Evolutionary conservation across 768 basidiomycete genomes (phyloP).

Genomic region (Hypsizygus marmoreus): DNA sequence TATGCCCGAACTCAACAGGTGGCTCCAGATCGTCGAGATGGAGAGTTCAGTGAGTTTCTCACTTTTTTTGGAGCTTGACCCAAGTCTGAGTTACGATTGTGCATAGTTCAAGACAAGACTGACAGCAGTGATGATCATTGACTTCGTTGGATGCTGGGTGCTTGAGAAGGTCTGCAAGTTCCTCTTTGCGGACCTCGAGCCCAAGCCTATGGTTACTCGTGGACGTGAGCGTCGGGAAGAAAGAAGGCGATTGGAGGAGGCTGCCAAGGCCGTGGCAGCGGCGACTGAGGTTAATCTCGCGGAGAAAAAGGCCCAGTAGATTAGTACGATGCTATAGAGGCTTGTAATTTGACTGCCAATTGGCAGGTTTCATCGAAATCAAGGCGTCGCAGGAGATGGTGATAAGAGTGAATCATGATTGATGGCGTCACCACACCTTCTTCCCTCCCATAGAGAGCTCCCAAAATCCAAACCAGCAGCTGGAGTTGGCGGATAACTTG

Average conservation of each 20-base stretch:
- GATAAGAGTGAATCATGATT: too few species aligned
- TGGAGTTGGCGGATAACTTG: too few species aligned
- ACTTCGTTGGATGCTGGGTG: conserved; percentile 87
- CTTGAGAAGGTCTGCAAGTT: conserved; percentile 83
- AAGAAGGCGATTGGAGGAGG: conserved; percentile 46
- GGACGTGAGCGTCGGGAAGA: conserved; percentile 80
- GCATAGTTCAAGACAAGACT: conserved; percentile 80
- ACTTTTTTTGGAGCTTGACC: not conserved
- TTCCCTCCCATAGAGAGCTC: too few species aligned
- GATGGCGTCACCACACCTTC: too few species aligned
- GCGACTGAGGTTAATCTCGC: conserved; percentile 7
- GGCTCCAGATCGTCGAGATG: conserved; percentile 98
- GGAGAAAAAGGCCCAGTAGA: conserved; percentile 26
- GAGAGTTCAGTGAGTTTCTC: conserved; percentile 55
- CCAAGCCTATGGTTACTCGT: conserved; percentile 79
- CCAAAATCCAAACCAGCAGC: too few species aligned
- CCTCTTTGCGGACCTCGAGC: conserved; percentile 86
- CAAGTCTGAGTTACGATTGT: not conserved
- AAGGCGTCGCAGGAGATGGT: too few species aligned
- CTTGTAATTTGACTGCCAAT: too few species aligned
- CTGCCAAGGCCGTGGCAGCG: conserved; percentile 3
- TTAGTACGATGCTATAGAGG: too few species aligned
- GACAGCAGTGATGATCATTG: conserved; percentile 79
- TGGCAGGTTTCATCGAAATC: too few species aligned
- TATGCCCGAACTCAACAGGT: conserved; percentile 91